Evolutionary conservation across 163 green algal genomes (phyloP).

Genomic region (Chlamydomonas reinhardtii): DNA sequence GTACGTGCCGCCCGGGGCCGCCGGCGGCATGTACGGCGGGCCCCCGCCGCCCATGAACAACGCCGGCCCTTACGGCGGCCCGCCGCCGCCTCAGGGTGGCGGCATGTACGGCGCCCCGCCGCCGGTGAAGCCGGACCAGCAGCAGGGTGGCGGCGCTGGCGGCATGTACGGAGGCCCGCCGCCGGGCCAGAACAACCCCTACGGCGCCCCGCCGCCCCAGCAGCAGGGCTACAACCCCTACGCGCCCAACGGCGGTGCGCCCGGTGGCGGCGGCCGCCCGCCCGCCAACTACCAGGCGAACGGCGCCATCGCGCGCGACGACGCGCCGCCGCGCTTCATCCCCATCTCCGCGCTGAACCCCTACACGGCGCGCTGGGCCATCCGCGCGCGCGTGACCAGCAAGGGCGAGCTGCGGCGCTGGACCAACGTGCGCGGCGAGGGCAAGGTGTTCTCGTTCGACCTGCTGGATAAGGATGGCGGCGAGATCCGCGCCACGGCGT

Average conservation of each 20-base stretch:
- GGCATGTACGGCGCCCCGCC: conserved; percentile 45
- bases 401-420: conserved; percentile 89
- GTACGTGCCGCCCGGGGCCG: neutral
- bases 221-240: neutral
- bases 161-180: conserved; percentile 36
- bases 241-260: neutral
- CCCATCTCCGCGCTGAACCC: conserved; percentile 94
- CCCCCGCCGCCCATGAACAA: conserved; percentile 27
- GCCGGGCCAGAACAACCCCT: conserved; percentile 48
- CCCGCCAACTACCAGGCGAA: conserved; percentile 52
- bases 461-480: conserved; percentile 91
- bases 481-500: conserved; percentile 94
- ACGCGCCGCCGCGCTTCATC: conserved; percentile 76
- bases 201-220: conserved; percentile 10
- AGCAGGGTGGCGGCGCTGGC: conserved; percentile 18
- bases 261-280: conserved; percentile 27
- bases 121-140: conserved; percentile 41
- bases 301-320: conserved; percentile 71
- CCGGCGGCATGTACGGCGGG: conserved; percentile 26
- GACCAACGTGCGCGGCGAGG: conserved; percentile 84
- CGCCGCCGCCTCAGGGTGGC: neutral
- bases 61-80: conserved; percentile 7
- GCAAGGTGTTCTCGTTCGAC: conserved; percentile 96
- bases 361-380: conserved; percentile 94
- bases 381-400: conserved; percentile 82